Evolutionary conservation across 1,284 basidiomycete genomes (phyloP), one percentile per base, ranked within the genome.

Genomic region (Kwoniella shivajii): DNA sequence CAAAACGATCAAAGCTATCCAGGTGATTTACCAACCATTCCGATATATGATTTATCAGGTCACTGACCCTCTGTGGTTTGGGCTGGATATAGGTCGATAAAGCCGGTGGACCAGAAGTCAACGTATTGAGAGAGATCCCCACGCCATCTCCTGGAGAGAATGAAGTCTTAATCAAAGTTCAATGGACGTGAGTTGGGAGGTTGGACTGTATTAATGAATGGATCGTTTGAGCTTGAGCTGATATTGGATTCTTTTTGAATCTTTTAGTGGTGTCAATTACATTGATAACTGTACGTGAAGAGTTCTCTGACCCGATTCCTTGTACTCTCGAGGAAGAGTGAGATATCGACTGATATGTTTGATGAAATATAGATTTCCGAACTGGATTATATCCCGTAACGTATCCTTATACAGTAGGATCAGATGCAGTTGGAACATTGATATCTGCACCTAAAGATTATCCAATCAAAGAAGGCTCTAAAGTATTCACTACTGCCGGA

Each of bases 101-200:
- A 66, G 78, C 77, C 22, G 94, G 94, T 22, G 89, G 85, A 3
- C 78, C 88, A 24, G 91, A 95, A 55, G 89, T 90, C 22, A 65
- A 66, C 42, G 64, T 65, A 42, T 81, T 96, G 53, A 66, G 67
- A 39, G 79, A 82, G 31, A 75, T 87, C 16, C 81, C 84, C 1
- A 84, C 86, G 39, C 90, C 90, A 1, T 78, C 81, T 64, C 83
- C 84, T 9, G 79, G 82, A 16, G 81, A 85, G 0, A 82, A 81
- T 16, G 84, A 94, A 67, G 81, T 96, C 37, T 80, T 96, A 48
- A 82, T 97, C 71, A 92, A 92, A 82, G 88, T 89, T 61, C 71
- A 78, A 46, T 77, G 66, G 56, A 65, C 71, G 69, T 67, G 48
- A 60, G 61, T 59, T 6, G 9, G 41, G 18, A 13, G 18, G 14